These are phyloP conservation scores for Neophaeococcomyces aloes DNA, from an alignment of 2,329 filamentous ascomycete genomes.

Conservation along the genomic window DNA sequence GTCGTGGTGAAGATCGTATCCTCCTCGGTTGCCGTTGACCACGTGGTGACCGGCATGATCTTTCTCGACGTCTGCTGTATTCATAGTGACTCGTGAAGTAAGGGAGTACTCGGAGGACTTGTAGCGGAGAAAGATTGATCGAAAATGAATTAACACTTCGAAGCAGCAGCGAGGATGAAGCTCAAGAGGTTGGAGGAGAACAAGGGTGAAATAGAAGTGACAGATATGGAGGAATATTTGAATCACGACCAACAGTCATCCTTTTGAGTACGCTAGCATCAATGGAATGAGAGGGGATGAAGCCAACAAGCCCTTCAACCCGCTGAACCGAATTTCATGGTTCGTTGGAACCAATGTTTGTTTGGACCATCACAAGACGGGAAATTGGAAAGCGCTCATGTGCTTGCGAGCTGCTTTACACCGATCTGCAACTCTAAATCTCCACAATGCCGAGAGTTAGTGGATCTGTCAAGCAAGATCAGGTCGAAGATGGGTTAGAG, in stretches of 20 bases:
- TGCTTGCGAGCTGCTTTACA: neutral
- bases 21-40: slow-evolving; percentile 19
- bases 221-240: neutral
- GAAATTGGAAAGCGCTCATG: neutral
- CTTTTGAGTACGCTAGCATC: neutral
- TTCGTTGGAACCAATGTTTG: neutral
- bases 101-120: neutral
- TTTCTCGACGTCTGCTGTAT: slow-evolving; percentile 20
- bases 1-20: slow-evolving; percentile 22
- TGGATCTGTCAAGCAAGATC: neutral
- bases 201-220: neutral
- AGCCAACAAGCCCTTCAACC: neutral
- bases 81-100: neutral
- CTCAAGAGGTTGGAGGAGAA: neutral
- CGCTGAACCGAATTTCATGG: slow-evolving; percentile 4
- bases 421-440: neutral
- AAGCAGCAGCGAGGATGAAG: neutral
- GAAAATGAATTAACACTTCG: neutral
- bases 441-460: neutral
- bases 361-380: neutral
- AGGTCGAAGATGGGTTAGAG: neutral
- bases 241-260: neutral
- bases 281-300: neutral
- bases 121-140: neutral
- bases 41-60: slow-evolving; percentile 19